Evolutionary conservation across 1,284 basidiomycete genomes (phyloP).

Genomic region (Mycena citricolor): DNA sequence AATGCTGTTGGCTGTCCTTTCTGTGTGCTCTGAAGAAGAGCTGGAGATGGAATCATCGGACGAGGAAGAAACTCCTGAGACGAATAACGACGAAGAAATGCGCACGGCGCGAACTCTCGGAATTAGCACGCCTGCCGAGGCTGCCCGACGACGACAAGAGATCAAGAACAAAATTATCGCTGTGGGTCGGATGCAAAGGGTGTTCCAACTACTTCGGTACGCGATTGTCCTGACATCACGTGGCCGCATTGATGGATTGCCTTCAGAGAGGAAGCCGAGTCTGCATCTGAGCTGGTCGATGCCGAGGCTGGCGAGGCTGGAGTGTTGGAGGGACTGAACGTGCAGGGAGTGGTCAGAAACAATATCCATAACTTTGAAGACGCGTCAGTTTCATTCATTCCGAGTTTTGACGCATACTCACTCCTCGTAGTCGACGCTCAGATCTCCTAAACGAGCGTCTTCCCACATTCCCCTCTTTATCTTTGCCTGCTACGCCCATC

Average conservation of each 20-base stretch:
- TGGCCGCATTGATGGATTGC: slow-evolving; percentile 1
- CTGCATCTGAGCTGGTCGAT: slow-evolving; percentile 83
- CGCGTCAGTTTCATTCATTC: slow-evolving; percentile 62
- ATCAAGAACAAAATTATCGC: slow-evolving; percentile 97
- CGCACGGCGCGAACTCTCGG: slow-evolving; percentile 20
- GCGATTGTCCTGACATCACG: slow-evolving; percentile 26
- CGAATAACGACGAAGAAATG: slow-evolving; percentile 22
- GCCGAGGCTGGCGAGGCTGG: slow-evolving; percentile 45
- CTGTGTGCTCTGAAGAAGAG: slow-evolving; percentile 94
- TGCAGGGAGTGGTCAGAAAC: slow-evolving; percentile 68
- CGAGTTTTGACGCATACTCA: background rate
- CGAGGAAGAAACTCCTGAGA: slow-evolving; percentile 9
- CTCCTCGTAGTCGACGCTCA: slow-evolving; percentile 70
- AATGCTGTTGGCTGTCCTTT: slow-evolving; percentile 94
- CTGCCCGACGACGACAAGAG: slow-evolving; percentile 58
- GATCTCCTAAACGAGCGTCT: slow-evolving; percentile 94
- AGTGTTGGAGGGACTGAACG: slow-evolving; percentile 27
- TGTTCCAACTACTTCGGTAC: slow-evolving; percentile 86
- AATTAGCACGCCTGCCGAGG: slow-evolving; percentile 34
- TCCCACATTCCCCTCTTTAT: slow-evolving; percentile 54
- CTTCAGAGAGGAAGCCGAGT: slow-evolving; percentile 89
- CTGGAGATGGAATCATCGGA: slow-evolving; percentile 60
- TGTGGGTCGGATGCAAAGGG: slow-evolving; percentile 88
- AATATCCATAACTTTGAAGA: slow-evolving; percentile 90
- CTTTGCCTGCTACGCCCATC: slow-evolving; percentile 39